Conservation (phyloP, 2,329 filamentous ascomycete genomes). For the Colletotrichum sp. region DNA sequence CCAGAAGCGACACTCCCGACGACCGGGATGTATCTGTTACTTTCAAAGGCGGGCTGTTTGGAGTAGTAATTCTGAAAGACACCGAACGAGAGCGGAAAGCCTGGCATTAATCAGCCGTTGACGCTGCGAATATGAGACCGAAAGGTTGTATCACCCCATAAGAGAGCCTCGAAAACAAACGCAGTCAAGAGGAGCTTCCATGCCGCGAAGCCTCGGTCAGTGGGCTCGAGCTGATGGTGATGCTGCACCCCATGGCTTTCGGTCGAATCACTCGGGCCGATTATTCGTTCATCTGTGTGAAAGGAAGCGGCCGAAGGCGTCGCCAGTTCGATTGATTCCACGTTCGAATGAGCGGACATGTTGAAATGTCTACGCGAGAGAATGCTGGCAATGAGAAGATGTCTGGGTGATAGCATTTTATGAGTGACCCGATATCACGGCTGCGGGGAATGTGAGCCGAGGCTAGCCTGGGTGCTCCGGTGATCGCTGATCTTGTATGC, state of each 20-base stretch:
- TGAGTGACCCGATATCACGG: background rate
- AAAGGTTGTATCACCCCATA: slow-evolving; percentile 24
- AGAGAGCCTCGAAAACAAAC: slow-evolving; percentile 30
- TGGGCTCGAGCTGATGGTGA: slow-evolving; percentile 21
- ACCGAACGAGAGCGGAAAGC: slow-evolving; percentile 34
- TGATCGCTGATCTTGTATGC: background rate
- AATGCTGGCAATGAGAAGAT: background rate
- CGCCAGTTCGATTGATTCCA: background rate
- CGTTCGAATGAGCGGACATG: background rate
- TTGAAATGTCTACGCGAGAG: background rate
- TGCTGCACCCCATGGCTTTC: background rate
- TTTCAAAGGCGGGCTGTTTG: slow-evolving; percentile 29
- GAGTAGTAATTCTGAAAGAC: slow-evolving; percentile 35
- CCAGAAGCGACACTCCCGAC: slow-evolving; percentile 33
- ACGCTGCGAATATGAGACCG: background rate
- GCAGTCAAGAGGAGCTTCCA: slow-evolving; percentile 28
- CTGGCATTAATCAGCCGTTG: slow-evolving; percentile 5
- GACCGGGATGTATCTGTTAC: slow-evolving; percentile 28
- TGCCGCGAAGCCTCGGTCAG: slow-evolving; percentile 27
- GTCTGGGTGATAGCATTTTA: background rate
- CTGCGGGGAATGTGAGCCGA: background rate
- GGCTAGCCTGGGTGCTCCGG: background rate
- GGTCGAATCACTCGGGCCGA: background rate
- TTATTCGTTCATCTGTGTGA: background rate
- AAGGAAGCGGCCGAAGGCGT: background rate